Evolutionary conservation across 108 stramenopile genomes (phyloP), one percentile per base, ranked within the genome.

Genomic region (Parietichytrium sp.): DNA sequence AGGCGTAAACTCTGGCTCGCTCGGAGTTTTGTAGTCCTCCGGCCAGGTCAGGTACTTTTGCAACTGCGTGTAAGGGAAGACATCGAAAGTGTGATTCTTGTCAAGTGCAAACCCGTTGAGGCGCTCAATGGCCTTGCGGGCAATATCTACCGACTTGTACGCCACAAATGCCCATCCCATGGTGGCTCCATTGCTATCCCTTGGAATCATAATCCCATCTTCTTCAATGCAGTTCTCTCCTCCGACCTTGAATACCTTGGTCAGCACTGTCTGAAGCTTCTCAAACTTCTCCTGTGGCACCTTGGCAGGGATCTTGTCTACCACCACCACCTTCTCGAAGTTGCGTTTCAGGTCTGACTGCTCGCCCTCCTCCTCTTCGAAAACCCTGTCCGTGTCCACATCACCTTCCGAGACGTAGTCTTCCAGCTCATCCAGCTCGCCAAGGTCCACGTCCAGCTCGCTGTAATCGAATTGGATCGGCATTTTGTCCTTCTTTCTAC

Each of bases 21-120:
- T 30, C 16, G 85, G 85, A 16, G 47, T 30, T 29, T 54, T 23
- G 29, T 79, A 55, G 27, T 85, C 47, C 72, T 85, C 85, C n/a
- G 82, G 10, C 47, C 81, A 42, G 25, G 25, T 54, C 27, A 20
- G 49, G 47, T 53, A 83, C 49, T 42, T 47, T 10, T 82, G 36
- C 30, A 85, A 51, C 33, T 85, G 82, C 31, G 29, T 47, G 55
- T 85, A 85, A 12, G 26, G 54, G 72, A 33, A 30, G 2, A 85
- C 82, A 29, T 82, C 53, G 61, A 81, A 82, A 6, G 82, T 79
- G 55, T 85, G 84, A 33, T 82, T 85, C n/a, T 55, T 50, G 78
- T 81, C 85, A 50, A 85, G 55, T 47, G 25, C 42, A 27, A 79
- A 51, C n/a, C 82, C 82, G 31, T 85, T 45, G 1, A 55, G 48